Base-by-base conservation (phyloP, 805 yeast genomes). In the Ogataea neopini region DNA sequence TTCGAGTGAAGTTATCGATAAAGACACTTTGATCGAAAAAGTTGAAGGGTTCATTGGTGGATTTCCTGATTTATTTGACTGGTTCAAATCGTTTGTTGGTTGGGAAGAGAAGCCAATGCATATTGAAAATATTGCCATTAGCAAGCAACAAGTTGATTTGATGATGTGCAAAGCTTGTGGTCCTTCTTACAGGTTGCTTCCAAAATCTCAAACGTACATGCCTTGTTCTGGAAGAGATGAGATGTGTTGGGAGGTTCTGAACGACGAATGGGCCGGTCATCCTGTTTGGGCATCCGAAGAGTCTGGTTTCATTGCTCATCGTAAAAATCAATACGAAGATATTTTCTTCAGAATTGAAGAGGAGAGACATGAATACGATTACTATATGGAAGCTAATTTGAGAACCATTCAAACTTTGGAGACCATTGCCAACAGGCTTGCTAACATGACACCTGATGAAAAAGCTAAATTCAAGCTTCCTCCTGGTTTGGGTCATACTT, bases 251-350 rank as follows among this genome's bases (percentile, higher is more conserved):
- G 97, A 92, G 62, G 97, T 94, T 13, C 76, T 94, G 58, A 94
- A 94, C 67, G 99, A 94, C 66, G 98, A 92, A 68, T 94, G 98
- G 97, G 98, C 94, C 29, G 97, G 97, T 6, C 98, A 94, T 68
- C 99, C 99, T 18, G 95, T 96, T n/a, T 94, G 99, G 99, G 99
- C 98, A 3, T 92, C 98, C 0, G 99, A 94, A 67, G 99, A 94
- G 67, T 88, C 97, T 10, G 99, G 99, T 0, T 94, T 92, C 60
- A 91, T 94, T 64, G 97, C 99, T n/a, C 99, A 94, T 67, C 81
- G 98, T 55, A 94, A 94, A 69, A 94, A 94, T 64, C 99, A 94
- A 70, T 94, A 92, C 65, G 99, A 94, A 68, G 99, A 94, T 66
- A 88, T 94, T 42, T 70, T 94, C 45, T 91, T 90, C 72, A 85